Evolutionary conservation across 2,329 filamentous ascomycete species (phyloP), one percentile per base, ranked within the genome.

Genomic region (Fusarium hostae): DNA sequence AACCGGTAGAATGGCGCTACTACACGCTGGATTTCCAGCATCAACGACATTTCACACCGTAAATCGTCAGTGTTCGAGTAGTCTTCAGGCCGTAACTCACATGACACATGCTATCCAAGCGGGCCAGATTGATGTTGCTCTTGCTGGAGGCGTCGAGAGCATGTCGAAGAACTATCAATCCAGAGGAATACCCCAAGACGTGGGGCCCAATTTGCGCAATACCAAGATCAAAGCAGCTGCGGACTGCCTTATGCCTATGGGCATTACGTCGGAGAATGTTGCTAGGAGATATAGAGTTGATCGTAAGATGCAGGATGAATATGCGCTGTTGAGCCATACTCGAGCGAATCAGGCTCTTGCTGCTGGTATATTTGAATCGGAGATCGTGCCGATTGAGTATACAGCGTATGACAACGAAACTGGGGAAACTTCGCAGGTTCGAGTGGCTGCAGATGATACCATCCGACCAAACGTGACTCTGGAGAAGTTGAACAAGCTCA

Each of bases 161-260:
- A 97, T 98, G 95, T 97, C 93, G 69, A 84, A 91, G 71, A 97
- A 97, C 83, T 97, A 97, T 81, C 93, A 90, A 51, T 89, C 85
- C 32, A 85, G 90, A 55, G 94, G 94, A 16, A 95, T 97, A 40
- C 94, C 94, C 0, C 90, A 89, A 2, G 89, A 93, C 68, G 82
- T 94, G 9, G 97, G 94, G 92, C 90, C 91, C 0, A 89, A 87
- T 54, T 82, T 97, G 68, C 88, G 84, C 70, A 86, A 91, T 2
- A 90, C 87, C 9, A 80, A 82, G 1, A 85, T 87, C 9, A 86
- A 92, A 78, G 90, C 95, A 66, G 92, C 93, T 5, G 84, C 88
- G 39, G 94, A 97, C 79, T 97, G 95, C 79, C 89, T 97, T 77
- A 96, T 97, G 94, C 89, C 91, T 72, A 98, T 98, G 95, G 95